Base-by-base conservation (phyloP, 768 basidiomycete genomes). In the Podaxis sp. region DNA sequence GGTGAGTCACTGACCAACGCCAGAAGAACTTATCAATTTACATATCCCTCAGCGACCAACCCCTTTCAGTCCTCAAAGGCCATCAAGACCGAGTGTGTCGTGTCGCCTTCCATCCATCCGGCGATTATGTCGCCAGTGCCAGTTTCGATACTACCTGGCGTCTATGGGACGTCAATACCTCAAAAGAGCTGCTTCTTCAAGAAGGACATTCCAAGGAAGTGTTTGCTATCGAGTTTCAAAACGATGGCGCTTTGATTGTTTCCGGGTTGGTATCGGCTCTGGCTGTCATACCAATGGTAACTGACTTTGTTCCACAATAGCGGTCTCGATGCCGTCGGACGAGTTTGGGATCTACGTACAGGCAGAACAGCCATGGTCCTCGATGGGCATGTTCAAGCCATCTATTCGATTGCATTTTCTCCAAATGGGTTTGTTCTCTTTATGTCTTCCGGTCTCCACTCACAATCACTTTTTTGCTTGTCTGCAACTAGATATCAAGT, bases 151-250 rank as follows among this genome's bases (percentile, higher is more conserved):
- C 93, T 14, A 92, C 96, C 27, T 99, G 97, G 97, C 79, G 97
- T 47, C 73, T 98, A 55, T 99, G 97, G 97, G 96, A 99, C 72
- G 89, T 94, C 13, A 80, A 81, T 55, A 91, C 87, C 0, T 77
- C 86, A 1, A 87, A 86, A 71, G 93, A 97, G 67, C 71, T 99
- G 10, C 75, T 96, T 28, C 73, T 95, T 10, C 97, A 99, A 73
- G 95, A 98, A 72, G 97, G 97, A 0, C 97, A 99, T 70, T 94
- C 94, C 3, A 95, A 95, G 70, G 95, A 97, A 69, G 95, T 98
- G 0, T 98, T 96, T 70, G 79, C 93, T 1, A 82, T 99, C n/a
- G 93, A 93, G 64, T 98, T 97, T 70, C 97, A 99, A 71, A 84
- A 88, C 66, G 97, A 98, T 71, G 97, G 97, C 2, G 88, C 95